Percentiles rank a stretch among this genome's conserved stretches.
Evolutionary conservation across 345 rosid genomes (phyloP).

Genomic region (Chamaenerion angustifolium): DNA sequence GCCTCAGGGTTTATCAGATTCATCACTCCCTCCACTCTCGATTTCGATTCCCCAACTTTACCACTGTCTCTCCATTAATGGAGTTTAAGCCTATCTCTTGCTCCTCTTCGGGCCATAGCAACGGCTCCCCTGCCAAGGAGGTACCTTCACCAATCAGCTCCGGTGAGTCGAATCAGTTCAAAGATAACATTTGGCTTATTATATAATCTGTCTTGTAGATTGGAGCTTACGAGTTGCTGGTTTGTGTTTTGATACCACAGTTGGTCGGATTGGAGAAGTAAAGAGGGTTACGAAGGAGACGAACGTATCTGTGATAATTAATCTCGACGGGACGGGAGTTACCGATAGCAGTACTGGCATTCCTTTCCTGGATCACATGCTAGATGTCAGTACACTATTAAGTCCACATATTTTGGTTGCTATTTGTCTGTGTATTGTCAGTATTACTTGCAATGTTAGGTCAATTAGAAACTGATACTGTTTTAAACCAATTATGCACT

Average conservation of each 20-base stretch:
- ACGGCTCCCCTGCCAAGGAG: slow-evolving; percentile 13
- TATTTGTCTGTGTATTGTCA: no score
- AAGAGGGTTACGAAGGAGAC: slow-evolving; percentile 80
- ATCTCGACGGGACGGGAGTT: slow-evolving; percentile 74
- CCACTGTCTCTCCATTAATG: slow-evolving; percentile 4
- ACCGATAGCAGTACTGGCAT: slow-evolving; percentile 60
- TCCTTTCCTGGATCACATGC: slow-evolving; percentile 88
- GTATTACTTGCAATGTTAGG: no score
- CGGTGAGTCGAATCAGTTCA: slow-evolving; percentile 8
- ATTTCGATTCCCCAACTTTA: background rate
- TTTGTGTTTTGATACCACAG: slow-evolving; percentile 6
- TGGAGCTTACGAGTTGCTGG: no score
- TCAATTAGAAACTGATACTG: no score
- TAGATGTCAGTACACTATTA: slow-evolving; percentile 33
- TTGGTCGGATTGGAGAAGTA: slow-evolving; percentile 58
- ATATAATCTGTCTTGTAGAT: no score
- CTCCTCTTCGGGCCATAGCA: slow-evolving; percentile 20
- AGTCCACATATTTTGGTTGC: no score
- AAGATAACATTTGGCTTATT: no score
- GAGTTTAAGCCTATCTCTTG: slow-evolving; percentile 7
- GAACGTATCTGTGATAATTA: slow-evolving; percentile 55
- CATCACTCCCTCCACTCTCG: background rate
- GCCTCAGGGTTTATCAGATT: slow-evolving; percentile 2
- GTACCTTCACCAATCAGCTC: slow-evolving; percentile 11
- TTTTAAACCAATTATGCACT: no score